Conservation (phyloP, 1,284 basidiomycete genomes). For the Vanrija humicola region DNA sequence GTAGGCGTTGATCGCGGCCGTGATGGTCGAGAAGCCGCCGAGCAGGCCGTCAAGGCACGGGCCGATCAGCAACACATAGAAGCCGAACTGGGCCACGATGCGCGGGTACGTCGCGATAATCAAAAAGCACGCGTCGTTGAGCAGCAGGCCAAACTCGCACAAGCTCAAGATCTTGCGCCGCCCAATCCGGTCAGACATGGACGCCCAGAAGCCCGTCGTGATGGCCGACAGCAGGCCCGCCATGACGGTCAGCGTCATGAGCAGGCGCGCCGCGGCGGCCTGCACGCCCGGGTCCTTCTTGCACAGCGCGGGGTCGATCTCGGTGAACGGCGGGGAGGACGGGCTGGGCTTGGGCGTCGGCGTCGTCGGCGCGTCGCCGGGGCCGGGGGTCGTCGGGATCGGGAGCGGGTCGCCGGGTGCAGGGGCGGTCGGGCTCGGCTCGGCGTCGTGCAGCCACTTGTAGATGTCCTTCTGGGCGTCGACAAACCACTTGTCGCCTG, state of each 20-base stretch:
- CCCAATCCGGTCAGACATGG: conserved; percentile 71
- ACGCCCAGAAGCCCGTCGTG: conserved; percentile 85
- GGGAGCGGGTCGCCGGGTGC: neutral
- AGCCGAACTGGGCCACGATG: conserved; percentile 57
- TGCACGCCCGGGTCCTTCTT: conserved; percentile 67
- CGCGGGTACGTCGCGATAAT: conserved; percentile 68
- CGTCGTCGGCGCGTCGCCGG: neutral
- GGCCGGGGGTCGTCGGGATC: neutral
- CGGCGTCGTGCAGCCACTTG: neutral
- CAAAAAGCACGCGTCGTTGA: conserved; percentile 73
- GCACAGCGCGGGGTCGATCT: conserved; percentile 54
- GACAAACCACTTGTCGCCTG: conserved; percentile 45
- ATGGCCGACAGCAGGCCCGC: conserved; percentile 78
- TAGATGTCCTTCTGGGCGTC: conserved; percentile 37
- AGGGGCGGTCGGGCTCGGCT: neutral
- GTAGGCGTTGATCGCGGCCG: conserved; percentile 75
- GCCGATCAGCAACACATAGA: conserved; percentile 75
- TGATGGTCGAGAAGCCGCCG: conserved; percentile 79
- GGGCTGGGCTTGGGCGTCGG: neutral
- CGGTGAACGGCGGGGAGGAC: conserved; percentile 21
- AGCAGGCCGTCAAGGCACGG: conserved; percentile 76
- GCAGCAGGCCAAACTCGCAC: conserved; percentile 65
- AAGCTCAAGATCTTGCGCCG: conserved; percentile 69
- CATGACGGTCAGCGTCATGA: conserved; percentile 64
- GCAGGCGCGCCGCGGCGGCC: conserved; percentile 64